phyloP scores from a whole-genome alignment of 441 rosid genomes.

The Macaranga tanarius region DNA sequence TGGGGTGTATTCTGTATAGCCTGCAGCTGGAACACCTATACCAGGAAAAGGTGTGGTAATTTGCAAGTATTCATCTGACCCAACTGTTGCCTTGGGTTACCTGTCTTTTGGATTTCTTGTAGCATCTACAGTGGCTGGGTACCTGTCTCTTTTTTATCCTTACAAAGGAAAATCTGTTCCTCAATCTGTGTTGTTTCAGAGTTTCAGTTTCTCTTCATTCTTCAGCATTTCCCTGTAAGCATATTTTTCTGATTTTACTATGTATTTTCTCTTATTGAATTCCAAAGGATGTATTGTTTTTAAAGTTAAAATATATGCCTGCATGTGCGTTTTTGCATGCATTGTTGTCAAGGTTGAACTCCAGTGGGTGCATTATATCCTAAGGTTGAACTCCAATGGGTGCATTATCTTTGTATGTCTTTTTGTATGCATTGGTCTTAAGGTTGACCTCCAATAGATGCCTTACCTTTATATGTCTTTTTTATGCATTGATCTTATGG shows the following conservation, averaged over 20 bases:
- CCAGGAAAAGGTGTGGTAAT: conserved; percentile 63
- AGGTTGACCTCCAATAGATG: too few species aligned
- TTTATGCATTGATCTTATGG: too few species aligned
- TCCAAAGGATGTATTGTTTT: too few species aligned
- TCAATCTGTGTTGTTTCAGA: conserved; percentile 58
- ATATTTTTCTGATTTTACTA: neutral
- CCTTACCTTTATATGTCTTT: too few species aligned
- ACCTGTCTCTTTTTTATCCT: conserved; percentile 68
- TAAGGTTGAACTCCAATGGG: neutral
- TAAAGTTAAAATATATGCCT: too few species aligned
- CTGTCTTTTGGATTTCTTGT: conserved; percentile 69
- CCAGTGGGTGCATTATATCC: neutral
- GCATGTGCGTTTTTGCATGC: neutral
- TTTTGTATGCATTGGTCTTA: too few species aligned
- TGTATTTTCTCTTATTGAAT: neutral
- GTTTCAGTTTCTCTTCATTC: conserved; percentile 64
- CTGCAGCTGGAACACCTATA: conserved; percentile 73
- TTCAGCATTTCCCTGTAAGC: conserved; percentile 89
- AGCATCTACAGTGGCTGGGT: conserved; percentile 56
- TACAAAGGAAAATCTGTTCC: conserved; percentile 87
- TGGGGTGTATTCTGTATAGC: conserved; percentile 38
- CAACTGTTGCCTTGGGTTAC: conserved; percentile 64
- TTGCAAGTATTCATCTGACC: conserved; percentile 91
- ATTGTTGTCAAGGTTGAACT: neutral
- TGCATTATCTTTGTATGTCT: too few species aligned